These are phyloP conservation scores for Cephaloascus fragrans DNA, from an alignment of 805 yeast genomes.

Conservation along the genomic window DNA sequence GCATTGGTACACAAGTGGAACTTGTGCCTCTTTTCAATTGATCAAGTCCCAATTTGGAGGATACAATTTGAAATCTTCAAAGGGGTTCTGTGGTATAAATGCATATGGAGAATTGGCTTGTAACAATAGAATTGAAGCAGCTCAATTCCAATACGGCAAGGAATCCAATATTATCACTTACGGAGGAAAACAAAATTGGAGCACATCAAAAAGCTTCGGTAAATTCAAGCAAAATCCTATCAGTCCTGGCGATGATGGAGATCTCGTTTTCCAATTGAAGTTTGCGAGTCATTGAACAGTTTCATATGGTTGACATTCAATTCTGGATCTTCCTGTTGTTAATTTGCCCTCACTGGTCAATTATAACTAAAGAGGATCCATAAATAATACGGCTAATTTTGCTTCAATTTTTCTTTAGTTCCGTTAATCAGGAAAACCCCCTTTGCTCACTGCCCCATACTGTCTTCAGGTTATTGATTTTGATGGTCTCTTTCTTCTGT, in stretches of 20 bases:
- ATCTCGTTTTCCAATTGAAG: conserved; percentile 22
- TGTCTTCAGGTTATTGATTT: no score
- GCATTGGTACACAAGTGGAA: conserved; percentile 70
- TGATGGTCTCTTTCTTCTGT: no score
- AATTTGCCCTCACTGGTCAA: no score
- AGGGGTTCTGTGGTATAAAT: conserved; percentile 61
- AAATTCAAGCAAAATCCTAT: conserved; percentile 39
- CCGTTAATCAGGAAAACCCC: no score
- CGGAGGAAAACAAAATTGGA: conserved; percentile 58
- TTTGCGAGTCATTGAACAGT: conserved; percentile 11
- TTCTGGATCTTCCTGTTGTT: no score
- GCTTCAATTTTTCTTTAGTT: no score
- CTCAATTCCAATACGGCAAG: conserved; percentile 48
- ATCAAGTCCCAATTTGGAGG: conserved; percentile 60
- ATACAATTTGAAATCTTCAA: conserved; percentile 54
- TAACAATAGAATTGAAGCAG: conserved; percentile 21
- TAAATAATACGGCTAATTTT: no score
- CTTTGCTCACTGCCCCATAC: no score
- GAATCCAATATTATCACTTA: conserved; percentile 37
- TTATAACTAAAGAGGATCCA: no score
- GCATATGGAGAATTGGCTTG: conserved; percentile 16
- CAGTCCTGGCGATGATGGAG: conserved; percentile 30
- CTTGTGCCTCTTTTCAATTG: conserved; percentile 72
- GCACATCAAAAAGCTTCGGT: conserved; percentile 34
- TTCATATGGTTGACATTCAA: no score